A percentile compares a stretch with the other conserved stretches of the same genome.
Conservation (phyloP, 495 filamentous ascomycete species). For the Talaromyces adpressus region DNA sequence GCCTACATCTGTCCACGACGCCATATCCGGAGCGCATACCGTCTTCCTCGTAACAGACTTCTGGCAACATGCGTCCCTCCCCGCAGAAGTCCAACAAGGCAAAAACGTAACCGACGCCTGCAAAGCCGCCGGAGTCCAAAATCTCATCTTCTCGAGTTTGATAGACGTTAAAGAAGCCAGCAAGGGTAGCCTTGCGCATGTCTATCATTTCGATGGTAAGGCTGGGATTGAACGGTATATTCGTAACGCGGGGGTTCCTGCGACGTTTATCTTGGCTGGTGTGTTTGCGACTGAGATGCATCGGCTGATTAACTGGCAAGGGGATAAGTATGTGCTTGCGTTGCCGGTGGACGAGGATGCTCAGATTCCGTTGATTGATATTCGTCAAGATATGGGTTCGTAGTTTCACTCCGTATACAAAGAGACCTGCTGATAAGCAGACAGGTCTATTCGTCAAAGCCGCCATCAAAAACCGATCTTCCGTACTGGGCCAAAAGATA, state of each 20-base stretch:
- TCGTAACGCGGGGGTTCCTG: constrained; percentile 24
- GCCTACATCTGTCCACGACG: constrained; percentile 16
- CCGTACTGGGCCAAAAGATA: neutral
- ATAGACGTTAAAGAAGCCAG: constrained; percentile 13
- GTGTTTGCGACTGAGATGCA: constrained; percentile 13
- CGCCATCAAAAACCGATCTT: neutral
- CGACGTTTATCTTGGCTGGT: constrained; percentile 15
- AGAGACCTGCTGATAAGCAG: neutral
- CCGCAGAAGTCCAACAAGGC: constrained; percentile 36
- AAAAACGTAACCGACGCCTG: constrained; percentile 48
- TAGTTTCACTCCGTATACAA: neutral
- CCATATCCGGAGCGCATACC: constrained; percentile 24
- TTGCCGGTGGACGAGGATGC: neutral
- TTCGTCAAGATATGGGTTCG: constrained; percentile 4
- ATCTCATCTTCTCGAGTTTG: constrained; percentile 22
- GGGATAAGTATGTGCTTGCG: constrained; percentile 3
- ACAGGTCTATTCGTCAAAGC: constrained; percentile 5
- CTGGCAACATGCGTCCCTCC: neutral
- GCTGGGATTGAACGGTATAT: constrained; percentile 37
- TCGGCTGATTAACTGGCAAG: neutral
- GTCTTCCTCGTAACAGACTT: constrained; percentile 22
- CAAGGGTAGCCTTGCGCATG: constrained; percentile 13
- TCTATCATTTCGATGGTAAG: constrained; percentile 30
- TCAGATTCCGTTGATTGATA: constrained; percentile 7
- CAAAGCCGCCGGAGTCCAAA: constrained; percentile 15